A percentile compares a stretch with the other conserved stretches of the same genome.
Conservation (phyloP, 768 basidiomycete genomes). For the Trametes punicea region DNA sequence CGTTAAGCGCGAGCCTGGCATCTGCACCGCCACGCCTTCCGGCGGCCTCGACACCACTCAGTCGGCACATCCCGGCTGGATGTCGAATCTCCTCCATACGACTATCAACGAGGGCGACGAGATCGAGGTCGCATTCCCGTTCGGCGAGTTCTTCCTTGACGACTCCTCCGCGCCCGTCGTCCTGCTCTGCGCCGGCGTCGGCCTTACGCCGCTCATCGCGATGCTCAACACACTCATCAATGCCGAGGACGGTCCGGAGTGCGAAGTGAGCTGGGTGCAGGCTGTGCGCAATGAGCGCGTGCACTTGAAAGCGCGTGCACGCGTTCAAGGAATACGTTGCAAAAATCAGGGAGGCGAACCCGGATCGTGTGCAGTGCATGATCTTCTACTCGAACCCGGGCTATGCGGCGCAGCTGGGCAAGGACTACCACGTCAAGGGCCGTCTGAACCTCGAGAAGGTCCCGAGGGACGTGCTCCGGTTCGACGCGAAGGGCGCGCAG, state of each 20-base stretch:
- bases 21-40: conserved; percentile 10
- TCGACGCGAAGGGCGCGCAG: conserved; percentile 16
- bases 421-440: conserved; percentile 19
- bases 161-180: conserved; percentile 22
- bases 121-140: conserved; percentile 23
- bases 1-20: conserved; percentile 25
- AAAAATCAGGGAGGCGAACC: conserved; percentile 7
- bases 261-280: conserved; percentile 24
- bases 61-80: conserved; percentile 22
- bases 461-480: conserved; percentile 2
- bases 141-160: conserved; percentile 29
- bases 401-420: conserved; percentile 8
- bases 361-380: conserved; percentile 10
- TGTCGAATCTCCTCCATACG: conserved; percentile 27
- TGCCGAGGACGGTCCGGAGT: neutral
- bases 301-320: too few species aligned
- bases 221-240: conserved; percentile 26
- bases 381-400: conserved; percentile 19
- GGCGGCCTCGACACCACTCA: conserved; percentile 14
- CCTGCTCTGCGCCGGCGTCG: conserved; percentile 27
- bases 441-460: conserved; percentile 17
- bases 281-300: conserved; percentile 18
- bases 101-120: conserved; percentile 22
- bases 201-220: conserved; percentile 24
- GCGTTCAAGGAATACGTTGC: conserved; percentile 20